Evolutionary conservation across 1,284 basidiomycete genomes (phyloP).

Genomic region (Cutaneotrichosporon sp.): DNA sequence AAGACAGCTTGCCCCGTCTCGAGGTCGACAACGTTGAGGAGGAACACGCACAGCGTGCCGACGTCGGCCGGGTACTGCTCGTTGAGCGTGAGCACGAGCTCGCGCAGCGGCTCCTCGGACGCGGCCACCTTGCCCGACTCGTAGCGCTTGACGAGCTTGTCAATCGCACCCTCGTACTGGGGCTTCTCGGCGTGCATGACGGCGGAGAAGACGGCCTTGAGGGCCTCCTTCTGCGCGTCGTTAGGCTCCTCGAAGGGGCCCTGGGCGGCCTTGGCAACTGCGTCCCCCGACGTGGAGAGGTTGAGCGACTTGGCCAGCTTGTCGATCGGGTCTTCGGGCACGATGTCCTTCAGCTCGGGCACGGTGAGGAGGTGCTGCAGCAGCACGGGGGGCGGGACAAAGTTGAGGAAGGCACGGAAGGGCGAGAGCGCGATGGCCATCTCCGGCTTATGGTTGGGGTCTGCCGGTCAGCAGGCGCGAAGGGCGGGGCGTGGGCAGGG

Average conservation of each 20-base stretch:
- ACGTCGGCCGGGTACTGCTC: conserved; percentile 88
- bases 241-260: conserved; percentile 43
- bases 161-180: conserved; percentile 62
- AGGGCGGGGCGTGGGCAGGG: no score
- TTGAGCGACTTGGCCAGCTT: conserved; percentile 61
- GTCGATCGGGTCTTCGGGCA: conserved; percentile 57
- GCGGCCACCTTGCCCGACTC: conserved; percentile 50
- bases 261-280: conserved; percentile 18
- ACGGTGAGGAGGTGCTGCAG: conserved; percentile 64
- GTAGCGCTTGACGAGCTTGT: conserved; percentile 67
- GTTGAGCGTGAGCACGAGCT: conserved; percentile 72
- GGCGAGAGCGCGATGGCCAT: conserved; percentile 95
- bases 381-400: conserved; percentile 62
- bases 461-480: conserved; percentile 20
- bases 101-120: conserved; percentile 59
- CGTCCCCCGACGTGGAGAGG: conserved; percentile 45
- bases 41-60: conserved; percentile 89
- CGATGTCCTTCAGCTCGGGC: conserved; percentile 74
- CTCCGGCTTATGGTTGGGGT: conserved; percentile 66
- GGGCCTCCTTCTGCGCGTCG: conserved; percentile 62
- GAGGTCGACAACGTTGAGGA: conserved; percentile 84
- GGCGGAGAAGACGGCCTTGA: conserved; percentile 72
- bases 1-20: conserved; percentile 88
- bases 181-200: conserved; percentile 73
- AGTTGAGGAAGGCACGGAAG: conserved; percentile 72